phyloP scores from a whole-genome alignment of 805 yeast species.

The Cyberlindnera amylophila region DNA sequence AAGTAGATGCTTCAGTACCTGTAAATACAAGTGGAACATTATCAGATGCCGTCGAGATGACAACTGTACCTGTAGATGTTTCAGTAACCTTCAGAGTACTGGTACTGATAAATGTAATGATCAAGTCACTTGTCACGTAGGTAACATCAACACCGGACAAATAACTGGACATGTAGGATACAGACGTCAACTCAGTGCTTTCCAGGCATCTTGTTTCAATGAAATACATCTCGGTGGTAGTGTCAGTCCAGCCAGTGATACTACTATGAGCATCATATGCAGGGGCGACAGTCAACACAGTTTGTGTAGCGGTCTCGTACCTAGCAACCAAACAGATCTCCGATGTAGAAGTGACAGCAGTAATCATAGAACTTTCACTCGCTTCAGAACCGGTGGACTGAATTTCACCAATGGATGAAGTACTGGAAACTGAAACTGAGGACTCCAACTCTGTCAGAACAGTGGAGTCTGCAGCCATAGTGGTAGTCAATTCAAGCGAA shows the following conservation, averaged over 20 bases:
- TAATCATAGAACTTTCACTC: background rate
- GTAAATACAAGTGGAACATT: constrained; percentile 1
- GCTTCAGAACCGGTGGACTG: background rate
- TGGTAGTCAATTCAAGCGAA: background rate
- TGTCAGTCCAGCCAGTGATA: constrained; percentile 24
- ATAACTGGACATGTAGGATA: constrained; percentile 19
- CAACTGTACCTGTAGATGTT: constrained; percentile 21
- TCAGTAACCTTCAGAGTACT: constrained; percentile 19
- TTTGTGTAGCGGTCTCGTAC: constrained; percentile 23
- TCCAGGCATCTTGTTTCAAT: constrained; percentile 24
- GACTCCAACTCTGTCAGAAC: background rate
- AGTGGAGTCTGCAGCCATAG: constrained; percentile 1
- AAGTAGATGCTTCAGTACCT: constrained; percentile 1
- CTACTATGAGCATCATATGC: constrained; percentile 16
- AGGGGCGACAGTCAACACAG: constrained; percentile 23
- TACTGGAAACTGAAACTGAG: background rate
- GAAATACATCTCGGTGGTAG: constrained; percentile 14
- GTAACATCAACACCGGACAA: constrained; percentile 22
- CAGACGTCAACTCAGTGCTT: constrained; percentile 17
- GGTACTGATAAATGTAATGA: constrained; percentile 23
- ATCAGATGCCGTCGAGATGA: constrained; percentile 13
- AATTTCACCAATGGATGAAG: background rate
- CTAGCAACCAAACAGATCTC: constrained; percentile 23
- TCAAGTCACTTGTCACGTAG: constrained; percentile 20
- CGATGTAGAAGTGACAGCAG: constrained; percentile 20